Base-by-base conservation (phyloP, 306 rosid species). In the Dryas alaskensis region DNA sequence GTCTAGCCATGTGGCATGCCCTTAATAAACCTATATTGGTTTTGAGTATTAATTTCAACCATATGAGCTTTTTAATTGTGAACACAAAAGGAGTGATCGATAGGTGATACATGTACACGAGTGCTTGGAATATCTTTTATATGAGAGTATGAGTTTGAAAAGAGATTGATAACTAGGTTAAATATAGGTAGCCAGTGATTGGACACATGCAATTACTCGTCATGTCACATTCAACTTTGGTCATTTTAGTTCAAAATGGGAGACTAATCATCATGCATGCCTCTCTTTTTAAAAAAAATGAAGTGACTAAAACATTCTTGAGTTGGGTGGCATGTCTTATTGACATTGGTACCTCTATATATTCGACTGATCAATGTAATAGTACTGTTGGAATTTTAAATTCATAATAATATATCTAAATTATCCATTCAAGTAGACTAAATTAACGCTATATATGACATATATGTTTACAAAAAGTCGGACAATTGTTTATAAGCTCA, bases 61-160 rank as follows among this genome's bases (percentile, higher is more conserved):
- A 31, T 31, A 31, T 31, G 37, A 31, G 2, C 37, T 31, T 31
- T 31, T 31, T 31, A 31, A 31, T 31, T 31, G 37, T 31, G 37
- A 31, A 31, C 37, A 31, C 37, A 31, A 1, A 31, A 31, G 22
- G 22, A 31, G 37, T 31, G 37, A 2, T 31, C 22, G 2, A 31
- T 2, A 31, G 37, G 3, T 31, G 37, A 31, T 31, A 31, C 37
- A 31, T 31, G 51, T 46, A 10, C 84, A 81, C 44, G 67, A 31
- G 79, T 65, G 82, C 57, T 67, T 78, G 66, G 72, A 81, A 69
- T 76, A 84, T 77, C 61, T 43, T 58, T 57, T 54, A 2, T 54
- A 31, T 16, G 40, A 60, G 69, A 51, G 69, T 84, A 84, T 80
- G 76, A 76, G 73, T 73, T 61, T 60, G 60, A 39, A 39, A 37